Conservation (phyloP, 768 basidiomycete genomes). For the Lepiota brunneoincarnata region DNA sequence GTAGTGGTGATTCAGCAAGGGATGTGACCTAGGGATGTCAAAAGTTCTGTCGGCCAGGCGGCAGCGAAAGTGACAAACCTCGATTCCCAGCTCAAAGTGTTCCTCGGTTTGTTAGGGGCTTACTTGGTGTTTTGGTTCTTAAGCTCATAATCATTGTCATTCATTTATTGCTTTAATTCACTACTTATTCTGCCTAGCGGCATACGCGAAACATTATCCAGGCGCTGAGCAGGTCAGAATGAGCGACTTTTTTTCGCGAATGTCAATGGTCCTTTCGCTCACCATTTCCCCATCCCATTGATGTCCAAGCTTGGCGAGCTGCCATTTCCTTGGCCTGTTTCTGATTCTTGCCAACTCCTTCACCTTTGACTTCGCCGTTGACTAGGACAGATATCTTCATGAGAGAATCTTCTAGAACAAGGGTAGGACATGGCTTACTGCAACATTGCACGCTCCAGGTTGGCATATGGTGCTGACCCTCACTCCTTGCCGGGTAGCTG, state of each 20-base stretch:
- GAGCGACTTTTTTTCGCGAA: neutral
- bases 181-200: neutral
- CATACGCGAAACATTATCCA: neutral
- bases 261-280: slow-evolving; percentile 8
- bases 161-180: neutral
- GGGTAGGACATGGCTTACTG: slow-evolving; percentile 34
- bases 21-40: slow-evolving; percentile 31
- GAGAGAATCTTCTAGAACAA: neutral
- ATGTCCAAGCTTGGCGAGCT: slow-evolving; percentile 51
- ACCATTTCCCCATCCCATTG: slow-evolving; percentile 49
- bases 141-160: slow-evolving; percentile 22
- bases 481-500: slow-evolving; percentile 45
- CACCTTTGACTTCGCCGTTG: slow-evolving; percentile 44
- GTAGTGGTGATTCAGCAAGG: slow-evolving; percentile 38
- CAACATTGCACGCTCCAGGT: slow-evolving; percentile 55
- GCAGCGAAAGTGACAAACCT: slow-evolving; percentile 43
- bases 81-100: slow-evolving; percentile 65
- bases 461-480: slow-evolving; percentile 53
- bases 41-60: slow-evolving; percentile 30
- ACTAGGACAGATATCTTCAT: slow-evolving; percentile 33
- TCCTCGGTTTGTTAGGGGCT: slow-evolving; percentile 59
- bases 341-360: slow-evolving; percentile 54
- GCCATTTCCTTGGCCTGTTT: slow-evolving; percentile 70
- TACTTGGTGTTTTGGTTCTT: slow-evolving; percentile 62
- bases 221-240: neutral